These are phyloP conservation scores for Sisymbrium altissimum DNA, from an alignment of 345 rosid genomes.

Conservation along the genomic window DNA sequence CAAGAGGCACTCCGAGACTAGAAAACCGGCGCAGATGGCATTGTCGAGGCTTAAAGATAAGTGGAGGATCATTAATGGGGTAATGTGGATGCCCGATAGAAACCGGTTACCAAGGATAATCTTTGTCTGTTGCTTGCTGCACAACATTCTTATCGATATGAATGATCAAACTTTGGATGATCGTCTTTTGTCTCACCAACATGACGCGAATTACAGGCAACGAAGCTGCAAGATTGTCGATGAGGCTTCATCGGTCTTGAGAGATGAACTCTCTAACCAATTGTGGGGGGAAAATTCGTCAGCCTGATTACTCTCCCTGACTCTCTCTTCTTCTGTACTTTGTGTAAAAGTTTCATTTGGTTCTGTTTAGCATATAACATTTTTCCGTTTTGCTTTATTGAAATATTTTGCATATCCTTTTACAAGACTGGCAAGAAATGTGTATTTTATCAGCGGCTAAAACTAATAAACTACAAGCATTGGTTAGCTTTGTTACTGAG, in stretches of 20 bases:
- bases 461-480: not conserved
- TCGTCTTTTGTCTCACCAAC: slow-evolving; percentile 41
- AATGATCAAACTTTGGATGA: slow-evolving; percentile 49
- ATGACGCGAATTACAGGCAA: slow-evolving; percentile 50
- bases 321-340: not conserved
- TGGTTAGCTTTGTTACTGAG: not conserved
- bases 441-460: not conserved
- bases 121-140: slow-evolving; percentile 69
- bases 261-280: slow-evolving; percentile 49
- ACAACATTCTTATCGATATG: slow-evolving; percentile 63
- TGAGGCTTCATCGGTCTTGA: slow-evolving; percentile 38
- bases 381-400: not conserved
- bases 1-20: slow-evolving; percentile 52
- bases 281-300: slow-evolving; percentile 34
- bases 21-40: slow-evolving; percentile 49
- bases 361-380: not conserved
- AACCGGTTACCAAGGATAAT: slow-evolving; percentile 60
- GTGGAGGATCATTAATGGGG: slow-evolving; percentile 72
- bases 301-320: not conserved
- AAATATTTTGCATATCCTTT: not conserved
- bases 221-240: slow-evolving; percentile 45
- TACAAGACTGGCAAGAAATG: not conserved
- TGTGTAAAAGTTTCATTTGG: slow-evolving; percentile 14
- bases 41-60: slow-evolving; percentile 65
- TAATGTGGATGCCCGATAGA: slow-evolving; percentile 77